Conservation (phyloP, 2,329 filamentous ascomycete species). For the Arachnopeziza araneosa region DNA sequence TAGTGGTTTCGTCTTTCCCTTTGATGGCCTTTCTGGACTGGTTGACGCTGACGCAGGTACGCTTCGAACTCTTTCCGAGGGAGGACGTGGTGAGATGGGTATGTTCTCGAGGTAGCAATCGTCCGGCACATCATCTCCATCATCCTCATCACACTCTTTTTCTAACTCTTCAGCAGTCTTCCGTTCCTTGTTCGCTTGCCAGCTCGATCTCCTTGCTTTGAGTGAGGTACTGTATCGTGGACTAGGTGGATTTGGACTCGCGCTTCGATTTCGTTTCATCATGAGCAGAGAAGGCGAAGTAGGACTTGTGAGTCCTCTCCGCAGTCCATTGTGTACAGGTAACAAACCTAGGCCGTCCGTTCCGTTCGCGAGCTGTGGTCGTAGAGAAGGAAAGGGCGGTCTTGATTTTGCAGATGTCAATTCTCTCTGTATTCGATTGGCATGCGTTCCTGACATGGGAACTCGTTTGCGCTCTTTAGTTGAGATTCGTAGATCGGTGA, state of each 20-base stretch:
- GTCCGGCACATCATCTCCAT: conserved; percentile 73
- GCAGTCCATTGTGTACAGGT: conserved; percentile 18
- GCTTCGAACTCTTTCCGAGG: conserved; percentile 49
- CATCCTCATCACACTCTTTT: conserved; percentile 69
- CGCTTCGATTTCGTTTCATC: conserved; percentile 26
- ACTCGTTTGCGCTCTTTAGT: conserved; percentile 20
- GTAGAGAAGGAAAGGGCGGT: conserved; percentile 20
- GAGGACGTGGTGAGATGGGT: conserved; percentile 68
- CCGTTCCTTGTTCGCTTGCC: conserved; percentile 60
- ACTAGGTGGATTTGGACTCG: conserved; percentile 23
- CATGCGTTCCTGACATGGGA: conserved; percentile 21
- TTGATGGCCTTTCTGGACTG: conserved; percentile 26
- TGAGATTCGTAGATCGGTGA: conserved; percentile 18
- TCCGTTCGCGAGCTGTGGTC: conserved; percentile 23
- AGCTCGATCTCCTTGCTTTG: conserved; percentile 43
- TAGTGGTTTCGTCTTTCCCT: conserved; percentile 24
- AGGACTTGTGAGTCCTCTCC: conserved; percentile 23
- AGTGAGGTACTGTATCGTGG: conserved; percentile 21
- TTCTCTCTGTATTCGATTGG: conserved; percentile 26
- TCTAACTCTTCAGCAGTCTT: conserved; percentile 69
- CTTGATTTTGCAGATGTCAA: conserved; percentile 23
- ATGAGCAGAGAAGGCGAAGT: conserved; percentile 19
- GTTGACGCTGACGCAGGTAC: conserved; percentile 43
- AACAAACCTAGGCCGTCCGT: conserved; percentile 27
- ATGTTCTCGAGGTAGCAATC: conserved; percentile 77